Evolutionary conservation across 257 asterid species (phyloP), one percentile per base, ranked within the genome.

Genomic region (Salvia rosmarinus): DNA sequence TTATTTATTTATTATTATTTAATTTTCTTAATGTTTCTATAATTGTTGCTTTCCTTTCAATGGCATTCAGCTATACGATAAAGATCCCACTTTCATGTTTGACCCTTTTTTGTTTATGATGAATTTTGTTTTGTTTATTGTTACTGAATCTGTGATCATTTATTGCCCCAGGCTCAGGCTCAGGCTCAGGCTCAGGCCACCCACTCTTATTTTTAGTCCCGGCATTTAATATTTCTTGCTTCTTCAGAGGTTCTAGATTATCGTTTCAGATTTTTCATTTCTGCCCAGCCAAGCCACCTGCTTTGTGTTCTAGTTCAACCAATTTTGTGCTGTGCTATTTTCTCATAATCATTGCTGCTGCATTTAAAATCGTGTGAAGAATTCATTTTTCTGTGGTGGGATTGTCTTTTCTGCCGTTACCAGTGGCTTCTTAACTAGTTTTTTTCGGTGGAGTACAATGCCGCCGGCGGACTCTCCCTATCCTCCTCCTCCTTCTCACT

Each of bases 81-180:
- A 46, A 71, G 61, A 71, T 73, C 30, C 67, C 74, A 58, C 57
- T 43, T 32, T 34, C 3, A 10, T 66, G 60, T 76, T 62, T 64
- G 76, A 28, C 73, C 20, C 32, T 23, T 46, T 4, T 64, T 58
- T 67, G 9, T 42, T 14, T 37, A 6, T 32, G 30, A 37, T 8
- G 4, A 8, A 13, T 12, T 19, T 8, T 13, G 4, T 46, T 43
- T 70, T 62, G 21, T 68, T 43, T 20, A 16, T 43, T 44, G 49
- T 37, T 72, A 20, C 67, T 69, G 67, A 69, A 76, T 69, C 76
- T 76, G 70, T 58, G 70, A 77, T 71, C 77, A 77, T 77, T 77
- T 77, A 77, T 65, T 71, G 23, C 70, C 34, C 34, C 30, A n/a
- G n/a, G n/a, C n/a, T n/a, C n/a, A n/a, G n/a, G n/a, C n/a, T n/a